phyloP scores from a whole-genome alignment of 768 basidiomycete genomes.

The Lenzites betulinus region DNA sequence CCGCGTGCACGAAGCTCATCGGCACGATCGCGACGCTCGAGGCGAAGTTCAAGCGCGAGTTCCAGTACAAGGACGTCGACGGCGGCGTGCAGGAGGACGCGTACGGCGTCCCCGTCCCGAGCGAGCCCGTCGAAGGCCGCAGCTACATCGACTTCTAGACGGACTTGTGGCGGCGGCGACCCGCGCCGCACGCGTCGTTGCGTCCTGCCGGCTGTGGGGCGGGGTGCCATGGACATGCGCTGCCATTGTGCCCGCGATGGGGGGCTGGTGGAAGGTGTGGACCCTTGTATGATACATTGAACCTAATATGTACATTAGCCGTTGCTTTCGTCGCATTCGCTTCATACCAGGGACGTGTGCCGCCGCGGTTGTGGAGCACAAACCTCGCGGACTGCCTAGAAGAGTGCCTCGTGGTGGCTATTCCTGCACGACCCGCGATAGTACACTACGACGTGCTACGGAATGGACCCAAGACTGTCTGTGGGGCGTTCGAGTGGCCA shows the following conservation, averaged over 20 bases:
- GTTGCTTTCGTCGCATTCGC: conserved; percentile 1
- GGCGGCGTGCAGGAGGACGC: conserved; percentile 32
- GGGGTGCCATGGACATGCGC: not conserved
- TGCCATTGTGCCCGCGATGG: too few species aligned
- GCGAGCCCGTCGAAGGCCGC: conserved; percentile 25
- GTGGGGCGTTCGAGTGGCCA: too few species aligned
- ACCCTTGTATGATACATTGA: conserved; percentile 1
- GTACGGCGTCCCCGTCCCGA: conserved; percentile 29
- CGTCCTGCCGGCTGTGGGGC: not conserved
- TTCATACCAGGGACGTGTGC: not conserved
- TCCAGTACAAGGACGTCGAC: conserved; percentile 67
- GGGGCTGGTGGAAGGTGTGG: not conserved
- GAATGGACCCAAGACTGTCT: not conserved
- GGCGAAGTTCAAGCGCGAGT: conserved; percentile 80
- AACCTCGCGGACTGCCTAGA: not conserved
- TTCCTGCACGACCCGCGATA: too few species aligned
- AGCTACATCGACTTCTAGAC: conserved; percentile 30
- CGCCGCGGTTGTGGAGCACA: not conserved
- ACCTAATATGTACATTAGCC: conserved; percentile 12
- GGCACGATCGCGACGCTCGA: conserved; percentile 59
- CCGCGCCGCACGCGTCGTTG: too few species aligned
- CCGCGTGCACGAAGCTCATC: conserved; percentile 83
- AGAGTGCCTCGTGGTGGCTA: not conserved
- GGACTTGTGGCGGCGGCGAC: not conserved
- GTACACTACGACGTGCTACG: too few species aligned